Conservation (phyloP, 1,284 basidiomycete genomes). For the Sutorius eximius region DNA sequence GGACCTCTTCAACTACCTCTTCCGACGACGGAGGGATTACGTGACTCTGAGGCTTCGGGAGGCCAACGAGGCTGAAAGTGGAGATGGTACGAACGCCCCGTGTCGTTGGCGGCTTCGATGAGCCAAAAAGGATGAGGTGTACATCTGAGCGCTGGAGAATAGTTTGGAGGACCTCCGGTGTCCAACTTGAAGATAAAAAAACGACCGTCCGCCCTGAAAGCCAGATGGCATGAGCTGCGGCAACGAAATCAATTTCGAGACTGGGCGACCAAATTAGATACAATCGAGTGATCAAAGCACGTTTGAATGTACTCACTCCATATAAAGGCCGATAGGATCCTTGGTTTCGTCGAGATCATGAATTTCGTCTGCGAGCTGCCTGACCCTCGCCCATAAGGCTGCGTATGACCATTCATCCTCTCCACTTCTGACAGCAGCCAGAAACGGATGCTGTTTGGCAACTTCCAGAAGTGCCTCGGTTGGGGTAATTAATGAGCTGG, state of each 20-base stretch:
- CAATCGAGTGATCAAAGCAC: background rate
- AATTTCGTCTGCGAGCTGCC: constrained; percentile 25
- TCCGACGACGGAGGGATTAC: constrained; percentile 13
- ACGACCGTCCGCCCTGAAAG: constrained; percentile 31
- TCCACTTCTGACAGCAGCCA: constrained; percentile 21
- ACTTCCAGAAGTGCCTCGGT: constrained; percentile 34
- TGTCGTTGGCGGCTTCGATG: constrained; percentile 10
- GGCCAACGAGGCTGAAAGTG: constrained; percentile 18
- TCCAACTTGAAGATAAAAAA: constrained; percentile 28
- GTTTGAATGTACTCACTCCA: constrained; percentile 10
- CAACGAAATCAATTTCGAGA: constrained; percentile 31
- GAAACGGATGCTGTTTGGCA: constrained; percentile 28
- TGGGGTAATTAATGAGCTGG: constrained; percentile 22
- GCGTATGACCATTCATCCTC: constrained; percentile 30
- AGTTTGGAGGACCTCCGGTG: constrained; percentile 21
- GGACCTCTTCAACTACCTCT: constrained; percentile 19
- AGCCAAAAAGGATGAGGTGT: constrained; percentile 24
- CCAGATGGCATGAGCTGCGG: constrained; percentile 33
- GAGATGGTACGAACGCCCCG: constrained; percentile 18
- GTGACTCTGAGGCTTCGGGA: constrained; percentile 8
- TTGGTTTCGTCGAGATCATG: constrained; percentile 22
- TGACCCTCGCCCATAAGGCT: constrained; percentile 30
- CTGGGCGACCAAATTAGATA: constrained; percentile 9
- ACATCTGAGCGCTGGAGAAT: constrained; percentile 25
- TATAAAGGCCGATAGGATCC: constrained; percentile 28